A percentile compares a stretch with the other conserved stretches of the same genome.
Evolutionary conservation across 345 rosid species (phyloP).

Genomic region (Anacardium occidentale): DNA sequence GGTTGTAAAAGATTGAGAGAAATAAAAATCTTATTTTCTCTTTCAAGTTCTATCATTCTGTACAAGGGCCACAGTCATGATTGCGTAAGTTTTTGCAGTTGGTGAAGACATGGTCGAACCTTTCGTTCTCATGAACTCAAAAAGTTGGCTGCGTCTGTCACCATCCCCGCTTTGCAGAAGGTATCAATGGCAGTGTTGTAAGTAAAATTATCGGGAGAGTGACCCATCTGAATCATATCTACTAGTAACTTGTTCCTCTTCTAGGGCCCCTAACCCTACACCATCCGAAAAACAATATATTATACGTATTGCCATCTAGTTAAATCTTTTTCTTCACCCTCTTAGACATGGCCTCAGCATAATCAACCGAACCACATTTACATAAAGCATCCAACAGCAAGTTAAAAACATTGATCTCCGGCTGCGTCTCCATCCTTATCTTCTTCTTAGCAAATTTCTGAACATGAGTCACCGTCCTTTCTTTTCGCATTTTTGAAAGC

Average conservation of each 20-base stretch:
- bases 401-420: slow-evolving; percentile 81
- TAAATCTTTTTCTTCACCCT: slow-evolving; percentile 59
- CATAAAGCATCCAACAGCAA: slow-evolving; percentile 82
- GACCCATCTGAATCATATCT: slow-evolving; percentile 81
- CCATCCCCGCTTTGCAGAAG: slow-evolving; percentile 79
- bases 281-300: slow-evolving; percentile 86
- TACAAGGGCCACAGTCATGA: slow-evolving; percentile 66
- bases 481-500: no score
- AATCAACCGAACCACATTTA: slow-evolving; percentile 72
- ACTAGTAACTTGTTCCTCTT: slow-evolving; percentile 69
- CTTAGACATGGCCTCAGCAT: slow-evolving; percentile 57
- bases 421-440: slow-evolving; percentile 83
- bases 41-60: slow-evolving; percentile 56
- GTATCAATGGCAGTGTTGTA: slow-evolving; percentile 83
- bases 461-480: slow-evolving; percentile 78
- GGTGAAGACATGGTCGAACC: slow-evolving; percentile 85
- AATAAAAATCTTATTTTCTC: no score
- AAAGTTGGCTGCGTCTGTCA: slow-evolving; percentile 68
- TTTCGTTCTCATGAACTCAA: slow-evolving; percentile 78
- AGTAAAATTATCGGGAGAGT: slow-evolving; percentile 71
- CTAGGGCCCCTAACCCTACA: slow-evolving; percentile 79
- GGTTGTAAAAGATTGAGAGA: no score
- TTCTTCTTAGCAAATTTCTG: slow-evolving; percentile 84
- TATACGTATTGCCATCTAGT: slow-evolving; percentile 66
- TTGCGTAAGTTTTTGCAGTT: slow-evolving; percentile 75